Evolutionary conservation across 2,329 filamentous ascomycete species (phyloP).

Genomic region (Xylariaceae sp.): DNA sequence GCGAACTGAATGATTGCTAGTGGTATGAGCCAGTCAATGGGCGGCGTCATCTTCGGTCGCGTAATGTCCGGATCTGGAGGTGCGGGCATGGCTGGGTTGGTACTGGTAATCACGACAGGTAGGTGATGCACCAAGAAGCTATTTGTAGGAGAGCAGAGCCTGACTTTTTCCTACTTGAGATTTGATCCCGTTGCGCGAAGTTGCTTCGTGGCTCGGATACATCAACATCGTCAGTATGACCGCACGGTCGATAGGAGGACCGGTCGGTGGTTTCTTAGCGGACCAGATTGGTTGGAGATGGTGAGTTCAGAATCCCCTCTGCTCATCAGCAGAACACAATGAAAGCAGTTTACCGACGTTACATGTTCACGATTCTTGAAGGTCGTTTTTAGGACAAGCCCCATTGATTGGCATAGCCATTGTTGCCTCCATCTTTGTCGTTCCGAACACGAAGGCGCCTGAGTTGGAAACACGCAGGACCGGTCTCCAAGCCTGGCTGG

Average conservation of each 20-base stretch:
- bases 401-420: slow-evolving; percentile 50
- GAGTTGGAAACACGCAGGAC: slow-evolving; percentile 7
- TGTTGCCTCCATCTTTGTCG: slow-evolving; percentile 32
- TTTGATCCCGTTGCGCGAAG: slow-evolving; percentile 47
- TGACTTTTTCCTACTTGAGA: slow-evolving; percentile 31
- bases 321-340: too few relatives aligned
- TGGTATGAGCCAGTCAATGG: slow-evolving; percentile 43
- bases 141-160: neutral
- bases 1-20: slow-evolving; percentile 24
- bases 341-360: slow-evolving; percentile 2
- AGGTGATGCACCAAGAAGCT: neutral
- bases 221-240: slow-evolving; percentile 48
- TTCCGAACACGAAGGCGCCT: slow-evolving; percentile 31
- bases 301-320: slow-evolving; percentile 33
- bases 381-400: slow-evolving; percentile 54
- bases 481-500: slow-evolving; percentile 35
- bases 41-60: slow-evolving; percentile 46
- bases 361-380: slow-evolving; percentile 9
- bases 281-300: slow-evolving; percentile 63
- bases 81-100: slow-evolving; percentile 47
- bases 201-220: slow-evolving; percentile 50
- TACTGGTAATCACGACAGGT: slow-evolving; percentile 50
- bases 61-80: slow-evolving; percentile 48
- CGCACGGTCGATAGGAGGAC: slow-evolving; percentile 48
- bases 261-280: slow-evolving; percentile 55